A percentile compares a stretch with the other conserved stretches of the same genome.
These are phyloP conservation scores for Suhomyces faveliae DNA, from an alignment of 805 yeast genomes.

Conservation along the genomic window DNA sequence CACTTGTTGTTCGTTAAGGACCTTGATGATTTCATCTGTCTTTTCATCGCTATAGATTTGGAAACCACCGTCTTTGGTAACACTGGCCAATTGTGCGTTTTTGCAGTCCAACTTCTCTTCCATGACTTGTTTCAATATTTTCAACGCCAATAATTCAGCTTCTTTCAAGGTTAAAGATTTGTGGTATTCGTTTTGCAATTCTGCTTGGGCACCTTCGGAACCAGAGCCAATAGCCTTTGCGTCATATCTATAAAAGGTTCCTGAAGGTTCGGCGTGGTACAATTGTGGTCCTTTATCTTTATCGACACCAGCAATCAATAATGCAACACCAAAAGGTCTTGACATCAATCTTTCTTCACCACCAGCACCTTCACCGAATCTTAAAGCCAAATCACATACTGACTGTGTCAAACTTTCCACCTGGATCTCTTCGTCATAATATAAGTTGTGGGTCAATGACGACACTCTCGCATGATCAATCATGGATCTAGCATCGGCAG, in stretches of 20 bases:
- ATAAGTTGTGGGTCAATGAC: slow-evolving; percentile 80
- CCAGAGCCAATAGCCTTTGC: slow-evolving; percentile 99
- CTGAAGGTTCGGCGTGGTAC: slow-evolving; percentile 98
- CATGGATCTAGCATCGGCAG: slow-evolving; percentile 98
- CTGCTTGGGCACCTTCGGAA: slow-evolving; percentile 98
- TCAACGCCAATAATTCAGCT: slow-evolving; percentile 86
- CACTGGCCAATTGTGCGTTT: slow-evolving; percentile 92
- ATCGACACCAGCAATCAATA: slow-evolving; percentile 92
- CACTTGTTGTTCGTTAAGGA: slow-evolving; percentile 66
- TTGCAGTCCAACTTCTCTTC: slow-evolving; percentile 95
- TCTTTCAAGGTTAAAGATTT: slow-evolving; percentile 86
- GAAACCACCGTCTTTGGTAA: slow-evolving; percentile 84
- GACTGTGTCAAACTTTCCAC: slow-evolving; percentile 94
- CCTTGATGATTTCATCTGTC: slow-evolving; percentile 77
- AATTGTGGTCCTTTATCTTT: slow-evolving; percentile 92
- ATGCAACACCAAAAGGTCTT: slow-evolving; percentile 98
- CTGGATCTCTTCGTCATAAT: slow-evolving; percentile 88
- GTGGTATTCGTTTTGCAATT: slow-evolving; percentile 94
- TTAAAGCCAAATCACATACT: slow-evolving; percentile 92
- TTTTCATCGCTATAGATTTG: slow-evolving; percentile 78
- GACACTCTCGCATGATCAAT: slow-evolving; percentile 96
- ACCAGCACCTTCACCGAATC: slow-evolving; percentile 96
- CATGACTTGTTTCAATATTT: slow-evolving; percentile 95
- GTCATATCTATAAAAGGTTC: slow-evolving; percentile 95
- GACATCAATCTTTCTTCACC: slow-evolving; percentile 96